These are phyloP conservation scores for Crithidia acanthocephali DNA, from an alignment of 208 protist genomes.

Conservation along the genomic window DNA sequence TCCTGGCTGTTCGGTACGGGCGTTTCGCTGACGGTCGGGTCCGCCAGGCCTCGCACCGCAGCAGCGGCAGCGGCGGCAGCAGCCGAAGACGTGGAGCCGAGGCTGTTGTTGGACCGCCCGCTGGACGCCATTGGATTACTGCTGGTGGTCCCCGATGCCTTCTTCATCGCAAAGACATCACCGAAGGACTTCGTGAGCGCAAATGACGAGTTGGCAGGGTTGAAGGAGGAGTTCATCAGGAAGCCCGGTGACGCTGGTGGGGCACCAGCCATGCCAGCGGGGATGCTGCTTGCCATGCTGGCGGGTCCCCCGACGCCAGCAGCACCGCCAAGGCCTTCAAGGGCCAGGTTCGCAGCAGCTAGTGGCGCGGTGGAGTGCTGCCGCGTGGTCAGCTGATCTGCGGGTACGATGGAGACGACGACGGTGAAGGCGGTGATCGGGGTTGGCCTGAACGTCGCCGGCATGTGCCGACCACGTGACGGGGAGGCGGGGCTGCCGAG, in stretches of 20 bases:
- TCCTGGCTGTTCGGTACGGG: constrained; percentile 36
- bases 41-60: constrained; percentile 1
- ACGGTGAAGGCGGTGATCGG: constrained; percentile 34
- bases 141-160: not conserved
- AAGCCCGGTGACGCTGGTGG: not conserved
- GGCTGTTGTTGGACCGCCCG: constrained; percentile 1
- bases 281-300: constrained; percentile 15
- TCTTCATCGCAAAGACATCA: constrained; percentile 32
- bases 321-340: constrained; percentile 13
- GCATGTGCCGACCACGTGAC: not conserved
- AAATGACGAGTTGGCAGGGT: constrained; percentile 33
- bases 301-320: constrained; percentile 7
- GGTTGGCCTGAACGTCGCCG: constrained; percentile 13
- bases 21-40: constrained; percentile 1
- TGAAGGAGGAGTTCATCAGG: constrained; percentile 13
- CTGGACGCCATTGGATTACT: not conserved
- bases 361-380: not conserved
- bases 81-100: not conserved
- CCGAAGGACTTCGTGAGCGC: constrained; percentile 43
- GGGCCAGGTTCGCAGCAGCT: not conserved
- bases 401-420: constrained; percentile 41
- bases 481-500: constrained; percentile 4
- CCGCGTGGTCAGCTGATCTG: constrained; percentile 24
- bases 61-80: constrained; percentile 14
- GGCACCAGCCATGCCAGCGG: not conserved